These are phyloP conservation scores for Furcasterigmium furcatum DNA, from an alignment of 2,329 filamentous ascomycete species.

Conservation along the genomic window DNA sequence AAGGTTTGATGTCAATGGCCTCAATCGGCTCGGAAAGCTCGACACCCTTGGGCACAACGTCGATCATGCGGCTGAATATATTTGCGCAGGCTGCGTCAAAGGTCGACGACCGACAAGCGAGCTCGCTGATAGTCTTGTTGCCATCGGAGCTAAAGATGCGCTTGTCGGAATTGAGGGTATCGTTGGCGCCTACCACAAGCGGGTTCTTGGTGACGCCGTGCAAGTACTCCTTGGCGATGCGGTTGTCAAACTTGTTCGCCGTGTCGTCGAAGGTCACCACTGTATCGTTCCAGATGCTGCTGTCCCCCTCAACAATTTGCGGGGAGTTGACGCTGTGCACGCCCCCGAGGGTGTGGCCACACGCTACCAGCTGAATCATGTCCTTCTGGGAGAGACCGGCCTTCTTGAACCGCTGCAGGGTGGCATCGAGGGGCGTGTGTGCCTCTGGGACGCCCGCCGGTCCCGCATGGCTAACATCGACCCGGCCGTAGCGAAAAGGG, in stretches of 20 bases:
- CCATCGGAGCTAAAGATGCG: constrained; percentile 18
- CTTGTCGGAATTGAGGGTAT: constrained; percentile 15
- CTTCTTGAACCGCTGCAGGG: constrained; percentile 14
- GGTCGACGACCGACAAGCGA: constrained; percentile 27
- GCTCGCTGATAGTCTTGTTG: constrained; percentile 35
- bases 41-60: constrained; percentile 26
- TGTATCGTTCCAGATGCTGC: constrained; percentile 13
- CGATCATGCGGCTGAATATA: constrained; percentile 27
- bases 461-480: constrained; percentile 19
- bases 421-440: constrained; percentile 14
- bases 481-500: constrained; percentile 18
- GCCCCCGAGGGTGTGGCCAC: constrained; percentile 20
- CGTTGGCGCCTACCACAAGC: constrained; percentile 15
- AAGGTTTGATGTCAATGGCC: constrained; percentile 26
- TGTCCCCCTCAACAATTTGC: constrained; percentile 12
- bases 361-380: constrained; percentile 21
- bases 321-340: constrained; percentile 20
- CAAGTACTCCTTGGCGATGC: constrained; percentile 15
- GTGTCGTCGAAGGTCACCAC: constrained; percentile 29
- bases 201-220: constrained; percentile 16
- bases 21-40: constrained; percentile 22
- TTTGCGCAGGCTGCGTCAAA: constrained; percentile 30
- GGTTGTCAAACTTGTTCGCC: constrained; percentile 17
- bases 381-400: constrained; percentile 17
- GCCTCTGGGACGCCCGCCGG: constrained; percentile 19